Conservation (phyloP, 139 green algal species). For the Chlamydomonas schloesseri region DNA sequence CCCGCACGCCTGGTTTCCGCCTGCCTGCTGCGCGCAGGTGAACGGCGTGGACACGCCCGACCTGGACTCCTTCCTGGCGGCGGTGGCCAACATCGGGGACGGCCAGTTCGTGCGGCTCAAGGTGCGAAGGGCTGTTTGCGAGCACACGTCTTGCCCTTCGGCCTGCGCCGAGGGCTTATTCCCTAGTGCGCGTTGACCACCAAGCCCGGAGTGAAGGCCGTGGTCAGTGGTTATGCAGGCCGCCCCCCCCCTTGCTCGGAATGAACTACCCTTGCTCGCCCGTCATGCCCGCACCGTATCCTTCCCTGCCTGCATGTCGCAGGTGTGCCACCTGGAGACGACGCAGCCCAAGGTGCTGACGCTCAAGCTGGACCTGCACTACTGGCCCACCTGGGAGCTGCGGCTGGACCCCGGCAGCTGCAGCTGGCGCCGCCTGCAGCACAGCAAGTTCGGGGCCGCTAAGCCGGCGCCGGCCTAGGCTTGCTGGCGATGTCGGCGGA, state of each 20-base stretch:
- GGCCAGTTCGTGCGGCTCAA: constrained; percentile 48
- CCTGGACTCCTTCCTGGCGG: constrained; percentile 68
- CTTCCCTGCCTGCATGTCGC: no score
- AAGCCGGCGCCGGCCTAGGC: neutral
- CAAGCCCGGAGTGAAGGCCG: no score
- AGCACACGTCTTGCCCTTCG: no score
- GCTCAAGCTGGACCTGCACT: constrained; percentile 86
- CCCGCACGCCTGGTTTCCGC: no score
- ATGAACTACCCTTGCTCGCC: no score
- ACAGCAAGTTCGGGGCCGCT: constrained; percentile 20
- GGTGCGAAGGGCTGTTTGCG: no score
- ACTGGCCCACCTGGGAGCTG: constrained; percentile 90
- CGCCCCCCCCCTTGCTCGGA: no score
- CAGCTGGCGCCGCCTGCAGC: constrained; percentile 62
- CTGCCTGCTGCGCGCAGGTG: constrained; percentile 46
- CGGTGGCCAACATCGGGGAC: constrained; percentile 17
- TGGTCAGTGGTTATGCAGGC: no score
- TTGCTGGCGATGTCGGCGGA: neutral
- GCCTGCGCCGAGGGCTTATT: no score
- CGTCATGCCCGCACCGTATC: no score
- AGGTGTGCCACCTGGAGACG: constrained; percentile 78
- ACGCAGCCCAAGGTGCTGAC: constrained; percentile 82
- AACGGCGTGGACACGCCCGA: constrained; percentile 78
- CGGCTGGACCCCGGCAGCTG: constrained; percentile 63
- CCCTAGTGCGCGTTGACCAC: no score